Evolutionary conservation across 805 yeast genomes (phyloP).

Genomic region (Helenozyma baotianmanensis): DNA sequence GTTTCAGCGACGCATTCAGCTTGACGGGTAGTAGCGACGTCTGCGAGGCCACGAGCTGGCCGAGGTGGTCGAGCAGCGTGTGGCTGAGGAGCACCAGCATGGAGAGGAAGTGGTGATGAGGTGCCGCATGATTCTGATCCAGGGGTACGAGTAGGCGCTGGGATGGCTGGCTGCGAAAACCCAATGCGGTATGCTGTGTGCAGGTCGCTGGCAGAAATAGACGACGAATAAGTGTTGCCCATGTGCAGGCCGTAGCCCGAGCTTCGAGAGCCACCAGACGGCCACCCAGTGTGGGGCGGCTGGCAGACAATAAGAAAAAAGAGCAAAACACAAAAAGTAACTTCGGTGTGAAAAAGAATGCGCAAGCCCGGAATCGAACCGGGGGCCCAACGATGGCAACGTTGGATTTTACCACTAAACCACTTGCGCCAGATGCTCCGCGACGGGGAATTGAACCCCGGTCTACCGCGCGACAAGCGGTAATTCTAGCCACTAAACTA

Average conservation of each 20-base stretch:
- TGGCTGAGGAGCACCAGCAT: slow-evolving; percentile 10
- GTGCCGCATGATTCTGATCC: background rate
- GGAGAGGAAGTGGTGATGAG: background rate
- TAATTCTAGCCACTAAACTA: slow-evolving; percentile 16
- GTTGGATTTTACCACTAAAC: slow-evolving; percentile 20
- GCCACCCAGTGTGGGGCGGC: background rate
- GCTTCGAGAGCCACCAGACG: background rate
- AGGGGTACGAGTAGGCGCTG: background rate
- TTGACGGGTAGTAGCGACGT: slow-evolving; percentile 1
- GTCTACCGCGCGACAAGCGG: slow-evolving; percentile 18
- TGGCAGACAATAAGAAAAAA: background rate
- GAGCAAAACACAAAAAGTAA: background rate
- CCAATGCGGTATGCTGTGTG: slow-evolving; percentile 1
- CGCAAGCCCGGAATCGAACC: slow-evolving; percentile 21
- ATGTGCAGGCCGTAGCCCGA: background rate
- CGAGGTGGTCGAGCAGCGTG: slow-evolving; percentile 6
- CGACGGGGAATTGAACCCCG: slow-evolving; percentile 18
- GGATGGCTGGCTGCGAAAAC: slow-evolving; percentile 14
- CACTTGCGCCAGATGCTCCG: slow-evolving; percentile 18
- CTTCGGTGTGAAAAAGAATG: slow-evolving; percentile 4
- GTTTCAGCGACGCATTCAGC: background rate
- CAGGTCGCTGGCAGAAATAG: background rate
- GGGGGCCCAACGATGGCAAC: slow-evolving; percentile 20
- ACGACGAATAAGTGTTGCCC: no score
- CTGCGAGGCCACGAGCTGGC: slow-evolving; percentile 6